Conservation (phyloP, 75 land plant species). For the Sequoia sempervirens region DNA sequence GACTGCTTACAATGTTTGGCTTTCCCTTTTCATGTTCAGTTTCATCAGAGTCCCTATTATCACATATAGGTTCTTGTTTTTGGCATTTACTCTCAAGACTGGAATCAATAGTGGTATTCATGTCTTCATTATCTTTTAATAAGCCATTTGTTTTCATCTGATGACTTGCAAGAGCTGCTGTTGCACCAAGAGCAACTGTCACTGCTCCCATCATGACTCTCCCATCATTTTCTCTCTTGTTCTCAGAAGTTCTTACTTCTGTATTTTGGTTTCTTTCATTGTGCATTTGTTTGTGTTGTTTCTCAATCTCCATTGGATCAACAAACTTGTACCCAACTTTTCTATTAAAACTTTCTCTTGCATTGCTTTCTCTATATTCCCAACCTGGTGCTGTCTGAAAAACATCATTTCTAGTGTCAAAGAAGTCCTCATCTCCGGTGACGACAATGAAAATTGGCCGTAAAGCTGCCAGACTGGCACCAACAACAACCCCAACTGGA, state of each 20-base stretch:
- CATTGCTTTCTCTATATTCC: too few species aligned
- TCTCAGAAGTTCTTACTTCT: not conserved
- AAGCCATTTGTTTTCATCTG: slow-evolving; percentile 17
- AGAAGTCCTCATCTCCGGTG: slow-evolving; percentile 13
- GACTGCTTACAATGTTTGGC: slow-evolving; percentile 55
- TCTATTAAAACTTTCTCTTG: not conserved
- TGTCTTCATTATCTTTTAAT: not conserved
- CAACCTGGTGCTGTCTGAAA: not conserved
- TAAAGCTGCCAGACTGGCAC: slow-evolving; percentile 70
- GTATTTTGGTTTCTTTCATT: slow-evolving; percentile 12
- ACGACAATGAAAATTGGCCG: slow-evolving; percentile 40
- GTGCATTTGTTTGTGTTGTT: not conserved
- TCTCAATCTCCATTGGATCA: not conserved
- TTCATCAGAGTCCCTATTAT: slow-evolving; percentile 15
- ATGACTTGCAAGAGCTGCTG: slow-evolving; percentile 63
- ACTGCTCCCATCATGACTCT: slow-evolving; percentile 68
- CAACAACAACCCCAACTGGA: slow-evolving; percentile 83
- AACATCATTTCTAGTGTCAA: not conserved
- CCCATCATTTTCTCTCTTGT: slow-evolving; percentile 11
- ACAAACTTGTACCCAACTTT: not conserved
- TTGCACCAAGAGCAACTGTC: slow-evolving; percentile 86
- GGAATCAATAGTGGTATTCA: not conserved
- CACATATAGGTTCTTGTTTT: not conserved
- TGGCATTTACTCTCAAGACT: not conserved
- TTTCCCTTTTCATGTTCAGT: slow-evolving; percentile 25